Conservation (phyloP, 768 basidiomycete genomes). For the Pleurotus tuoliensis region DNA sequence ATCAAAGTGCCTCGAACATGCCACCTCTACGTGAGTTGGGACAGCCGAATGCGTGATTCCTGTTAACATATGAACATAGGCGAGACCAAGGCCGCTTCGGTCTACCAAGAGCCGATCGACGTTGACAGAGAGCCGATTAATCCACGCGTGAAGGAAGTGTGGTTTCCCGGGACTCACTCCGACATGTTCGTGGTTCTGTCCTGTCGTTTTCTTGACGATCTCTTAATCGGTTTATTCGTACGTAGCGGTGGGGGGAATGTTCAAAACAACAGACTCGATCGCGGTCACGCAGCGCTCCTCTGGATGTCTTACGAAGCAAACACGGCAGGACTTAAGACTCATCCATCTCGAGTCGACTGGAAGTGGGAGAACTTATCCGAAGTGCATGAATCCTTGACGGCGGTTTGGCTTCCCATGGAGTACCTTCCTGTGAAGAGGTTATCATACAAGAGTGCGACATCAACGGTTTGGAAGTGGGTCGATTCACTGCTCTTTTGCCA, state of each 20-base stretch:
- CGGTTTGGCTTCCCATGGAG: conserved; percentile 1
- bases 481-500: not conserved
- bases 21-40: too few species aligned
- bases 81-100: not conserved
- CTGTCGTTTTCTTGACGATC: conserved; percentile 14
- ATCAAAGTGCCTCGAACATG: too few species aligned
- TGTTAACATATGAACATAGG: not conserved
- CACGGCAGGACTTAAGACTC: conserved; percentile 11
- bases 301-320: conserved; percentile 17
- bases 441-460: not conserved
- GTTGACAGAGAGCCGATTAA: not conserved
- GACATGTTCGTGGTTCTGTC: conserved; percentile 4
- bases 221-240: conserved; percentile 1
- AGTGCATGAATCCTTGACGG: not conserved
- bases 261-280: conserved; percentile 3
- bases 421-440: conserved; percentile 3
- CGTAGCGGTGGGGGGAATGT: conserved; percentile 8
- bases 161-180: conserved; percentile 9
- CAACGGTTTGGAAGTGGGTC: not conserved
- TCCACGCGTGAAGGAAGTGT: conserved; percentile 1
- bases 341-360: conserved; percentile 6
- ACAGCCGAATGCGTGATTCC: too few species aligned
- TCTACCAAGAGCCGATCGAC: not conserved
- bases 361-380: not conserved
- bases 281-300: not conserved